Conservation (phyloP, 768 basidiomycete genomes). For the Tulasnella sp. region DNA sequence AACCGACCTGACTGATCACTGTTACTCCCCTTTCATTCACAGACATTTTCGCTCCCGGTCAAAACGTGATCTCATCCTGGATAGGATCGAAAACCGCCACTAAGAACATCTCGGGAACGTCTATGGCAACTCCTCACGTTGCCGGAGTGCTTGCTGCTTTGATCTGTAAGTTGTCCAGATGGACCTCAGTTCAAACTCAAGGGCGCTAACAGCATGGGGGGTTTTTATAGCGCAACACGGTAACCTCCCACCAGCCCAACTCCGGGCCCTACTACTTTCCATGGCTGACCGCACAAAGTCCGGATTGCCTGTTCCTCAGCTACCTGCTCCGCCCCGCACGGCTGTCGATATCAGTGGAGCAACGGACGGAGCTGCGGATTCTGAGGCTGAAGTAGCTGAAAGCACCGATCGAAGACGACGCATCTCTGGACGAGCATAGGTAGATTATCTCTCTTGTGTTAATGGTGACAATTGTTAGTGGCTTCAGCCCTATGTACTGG, state of each 20-base stretch:
- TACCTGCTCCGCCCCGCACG: neutral
- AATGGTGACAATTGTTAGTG: too few relatives aligned
- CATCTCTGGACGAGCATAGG: too few relatives aligned
- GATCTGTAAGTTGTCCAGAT: neutral
- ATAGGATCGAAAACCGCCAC: constrained; percentile 13
- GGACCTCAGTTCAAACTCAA: too few relatives aligned
- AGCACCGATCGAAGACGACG: neutral
- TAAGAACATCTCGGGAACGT: constrained; percentile 16
- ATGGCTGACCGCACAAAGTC: neutral
- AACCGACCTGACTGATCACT: neutral
- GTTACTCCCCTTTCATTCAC: neutral
- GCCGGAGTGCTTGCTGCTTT: constrained; percentile 7
- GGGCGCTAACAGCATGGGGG: too few relatives aligned
- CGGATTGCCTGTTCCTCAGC: neutral
- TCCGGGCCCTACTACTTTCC: neutral
- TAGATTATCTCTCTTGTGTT: too few relatives aligned
- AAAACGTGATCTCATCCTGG: constrained; percentile 19
- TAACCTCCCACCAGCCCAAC: neutral
- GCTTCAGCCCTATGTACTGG: too few relatives aligned
- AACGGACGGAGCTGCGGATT: neutral
- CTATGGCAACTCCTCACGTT: constrained; percentile 20
- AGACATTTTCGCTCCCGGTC: constrained; percentile 22
- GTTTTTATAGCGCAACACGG: neutral
- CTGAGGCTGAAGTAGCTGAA: neutral
- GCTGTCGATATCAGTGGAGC: neutral